phyloP scores from a whole-genome alignment of 768 basidiomycete species.

The Amanita rubescens region DNA sequence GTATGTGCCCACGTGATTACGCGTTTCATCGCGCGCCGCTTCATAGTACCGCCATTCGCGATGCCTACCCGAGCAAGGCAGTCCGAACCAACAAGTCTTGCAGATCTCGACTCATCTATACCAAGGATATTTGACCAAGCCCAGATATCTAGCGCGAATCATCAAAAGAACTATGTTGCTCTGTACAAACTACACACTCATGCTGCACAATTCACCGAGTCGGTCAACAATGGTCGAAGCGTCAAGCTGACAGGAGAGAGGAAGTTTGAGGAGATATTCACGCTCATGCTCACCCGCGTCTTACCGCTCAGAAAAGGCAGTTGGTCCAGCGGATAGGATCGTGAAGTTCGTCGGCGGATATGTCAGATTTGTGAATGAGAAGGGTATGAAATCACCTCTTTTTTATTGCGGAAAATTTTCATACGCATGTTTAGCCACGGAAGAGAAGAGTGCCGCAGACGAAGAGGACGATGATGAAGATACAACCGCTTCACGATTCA shows the following conservation, averaged over 20 bases:
- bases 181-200: slow-evolving; percentile 73
- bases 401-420: background rate
- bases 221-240: slow-evolving; percentile 36
- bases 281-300: slow-evolving; percentile 50
- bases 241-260: slow-evolving; percentile 66
- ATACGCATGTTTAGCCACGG: slow-evolving; percentile 24
- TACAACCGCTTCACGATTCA: slow-evolving; percentile 61
- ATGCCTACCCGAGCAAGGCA: slow-evolving; percentile 6
- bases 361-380: slow-evolving; percentile 65
- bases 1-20: background rate
- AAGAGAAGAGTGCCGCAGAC: slow-evolving; percentile 29
- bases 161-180: slow-evolving; percentile 83
- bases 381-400: slow-evolving; percentile 40
- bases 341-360: slow-evolving; percentile 82
- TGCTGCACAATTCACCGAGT: slow-evolving; percentile 46
- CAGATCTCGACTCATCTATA: slow-evolving; percentile 19
- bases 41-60: background rate
- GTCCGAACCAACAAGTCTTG: background rate
- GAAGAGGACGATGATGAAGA: slow-evolving; percentile 46
- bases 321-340: slow-evolving; percentile 61
- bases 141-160: slow-evolving; percentile 67
- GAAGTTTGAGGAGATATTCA: slow-evolving; percentile 62
- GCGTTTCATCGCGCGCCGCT: background rate
- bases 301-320: slow-evolving; percentile 79
- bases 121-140: slow-evolving; percentile 76